phyloP scores from a whole-genome alignment of 2,329 filamentous ascomycete genomes.

The Dendrostoma leiphaemia region DNA sequence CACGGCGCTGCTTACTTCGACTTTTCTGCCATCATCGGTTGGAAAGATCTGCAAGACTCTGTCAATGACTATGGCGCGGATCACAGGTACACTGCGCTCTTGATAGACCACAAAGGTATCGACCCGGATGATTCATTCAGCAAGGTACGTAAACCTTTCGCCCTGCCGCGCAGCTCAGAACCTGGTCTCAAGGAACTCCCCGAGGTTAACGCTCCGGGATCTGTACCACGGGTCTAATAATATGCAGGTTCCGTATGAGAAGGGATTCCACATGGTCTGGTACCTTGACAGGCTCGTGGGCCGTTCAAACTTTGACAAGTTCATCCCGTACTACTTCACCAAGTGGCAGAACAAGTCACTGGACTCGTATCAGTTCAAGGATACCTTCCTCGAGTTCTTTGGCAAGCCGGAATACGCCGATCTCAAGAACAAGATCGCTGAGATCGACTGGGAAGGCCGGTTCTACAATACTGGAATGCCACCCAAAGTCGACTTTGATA shows the following conservation, averaged over 20 bases:
- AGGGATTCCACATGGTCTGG: constrained; percentile 79
- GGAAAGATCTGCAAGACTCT: constrained; percentile 83
- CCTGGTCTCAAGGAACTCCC: too few species aligned
- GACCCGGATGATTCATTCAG: constrained; percentile 97
- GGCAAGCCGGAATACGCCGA: constrained; percentile 59
- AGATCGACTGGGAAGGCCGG: constrained; percentile 85
- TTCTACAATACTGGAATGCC: constrained; percentile 89
- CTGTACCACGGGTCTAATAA: too few species aligned
- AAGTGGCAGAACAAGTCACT: constrained; percentile 83
- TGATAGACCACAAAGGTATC: constrained; percentile 81
- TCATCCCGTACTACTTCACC: constrained; percentile 92
- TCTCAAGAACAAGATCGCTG: constrained; percentile 61
- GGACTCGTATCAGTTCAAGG: constrained; percentile 92
- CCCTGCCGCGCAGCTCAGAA: too few species aligned
- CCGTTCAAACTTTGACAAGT: constrained; percentile 85
- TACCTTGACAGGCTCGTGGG: constrained; percentile 84
- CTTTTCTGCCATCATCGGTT: constrained; percentile 94
- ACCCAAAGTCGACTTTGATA: constrained; percentile 88
- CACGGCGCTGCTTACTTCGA: constrained; percentile 85
- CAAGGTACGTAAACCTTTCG: constrained; percentile 93
- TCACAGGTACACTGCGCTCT: constrained; percentile 90
- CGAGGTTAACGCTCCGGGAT: too few species aligned
- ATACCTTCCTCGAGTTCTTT: constrained; percentile 85
- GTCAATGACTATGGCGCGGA: constrained; percentile 76
- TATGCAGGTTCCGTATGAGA: constrained; percentile 1